Base-by-base conservation (phyloP, 2,329 filamentous ascomycete genomes). In the Talaromyces amestolkiae region DNA sequence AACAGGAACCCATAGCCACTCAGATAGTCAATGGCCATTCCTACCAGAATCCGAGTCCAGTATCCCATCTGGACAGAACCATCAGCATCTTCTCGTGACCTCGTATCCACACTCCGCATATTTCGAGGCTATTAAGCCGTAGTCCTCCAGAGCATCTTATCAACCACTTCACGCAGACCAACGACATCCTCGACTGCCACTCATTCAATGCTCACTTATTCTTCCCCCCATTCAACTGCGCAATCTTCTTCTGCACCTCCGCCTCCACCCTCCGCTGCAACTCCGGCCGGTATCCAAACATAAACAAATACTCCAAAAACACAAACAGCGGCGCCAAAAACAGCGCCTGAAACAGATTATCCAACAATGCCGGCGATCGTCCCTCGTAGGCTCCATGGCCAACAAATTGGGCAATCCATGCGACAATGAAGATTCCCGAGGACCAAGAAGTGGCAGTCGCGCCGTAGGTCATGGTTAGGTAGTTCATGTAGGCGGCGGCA, bases 301-400 rank as follows among this genome's bases (percentile, higher is more conserved):
- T 88, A 82, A 99, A 99, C 31, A 99, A 84, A 27, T 96, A 80
- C 81, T 98, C 93, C 72, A 99, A 90, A 91, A 95, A 99, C 66
- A 98, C 94, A 72, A 98, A 99, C 73, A 99, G 90, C 9, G 95
- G 95, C 0, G 95, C 95, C 27, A 98, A 84, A 74, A 98, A 94
- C 69, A 98, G 78, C 33, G 95, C 93, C 79, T 98, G 95, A 58
- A 96, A 84, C 49, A 98, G 80, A 74, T 97, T 98, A 79, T 98
- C 93, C 58, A 98, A 81, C 69, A 98, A 81, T 4, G 93, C 94
- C 8, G 94, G 95, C 2, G 93, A 92, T 61, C 94, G 87, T 22
- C 91, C 88, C 79, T 98, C 95, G 71, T 92, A 98, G 60, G 85
- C 87, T 43, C 93, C 93, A 74, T 99, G 95, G 33, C 95, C 95